phyloP scores from a whole-genome alignment of 1,284 basidiomycete genomes.

The Cutaneotrichosporon cavernicola region DNA sequence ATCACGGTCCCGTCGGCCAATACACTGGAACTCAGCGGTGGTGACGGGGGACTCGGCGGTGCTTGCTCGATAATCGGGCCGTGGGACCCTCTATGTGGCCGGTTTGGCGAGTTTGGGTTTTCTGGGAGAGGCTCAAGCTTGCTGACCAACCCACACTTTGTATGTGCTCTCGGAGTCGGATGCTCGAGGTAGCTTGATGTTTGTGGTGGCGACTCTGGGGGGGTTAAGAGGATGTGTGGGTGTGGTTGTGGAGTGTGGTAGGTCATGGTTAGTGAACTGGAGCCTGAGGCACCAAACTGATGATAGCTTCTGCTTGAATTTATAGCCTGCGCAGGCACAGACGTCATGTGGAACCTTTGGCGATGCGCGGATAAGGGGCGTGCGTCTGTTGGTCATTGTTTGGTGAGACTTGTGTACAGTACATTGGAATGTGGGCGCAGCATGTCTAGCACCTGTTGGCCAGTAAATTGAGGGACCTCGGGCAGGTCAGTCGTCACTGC shows the following conservation, averaged over 20 bases:
- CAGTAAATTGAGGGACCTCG: no score
- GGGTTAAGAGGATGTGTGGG: not conserved
- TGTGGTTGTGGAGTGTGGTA: not conserved
- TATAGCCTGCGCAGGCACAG: not conserved
- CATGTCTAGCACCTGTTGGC: no score
- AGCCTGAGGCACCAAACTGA: no score
- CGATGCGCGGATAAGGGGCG: not conserved
- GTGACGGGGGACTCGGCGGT: not conserved
- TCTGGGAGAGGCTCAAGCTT: not conserved
- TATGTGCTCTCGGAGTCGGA: not conserved
- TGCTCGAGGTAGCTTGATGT: not conserved
- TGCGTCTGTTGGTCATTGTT: no score
- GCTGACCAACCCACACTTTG: not conserved
- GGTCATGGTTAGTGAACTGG: not conserved
- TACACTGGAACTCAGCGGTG: not conserved
- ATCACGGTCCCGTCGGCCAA: not conserved
- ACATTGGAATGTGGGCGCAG: no score
- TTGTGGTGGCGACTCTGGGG: not conserved
- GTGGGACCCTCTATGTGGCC: not conserved
- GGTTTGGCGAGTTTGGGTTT: not conserved
- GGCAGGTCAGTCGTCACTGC: no score
- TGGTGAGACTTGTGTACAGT: no score
- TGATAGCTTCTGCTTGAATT: not conserved
- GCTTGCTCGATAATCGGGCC: not conserved
- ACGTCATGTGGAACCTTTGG: not conserved